Evolutionary conservation across 345 rosid genomes (phyloP), one percentile per base, ranked within the genome.

Genomic region (Citrus reticulata): DNA sequence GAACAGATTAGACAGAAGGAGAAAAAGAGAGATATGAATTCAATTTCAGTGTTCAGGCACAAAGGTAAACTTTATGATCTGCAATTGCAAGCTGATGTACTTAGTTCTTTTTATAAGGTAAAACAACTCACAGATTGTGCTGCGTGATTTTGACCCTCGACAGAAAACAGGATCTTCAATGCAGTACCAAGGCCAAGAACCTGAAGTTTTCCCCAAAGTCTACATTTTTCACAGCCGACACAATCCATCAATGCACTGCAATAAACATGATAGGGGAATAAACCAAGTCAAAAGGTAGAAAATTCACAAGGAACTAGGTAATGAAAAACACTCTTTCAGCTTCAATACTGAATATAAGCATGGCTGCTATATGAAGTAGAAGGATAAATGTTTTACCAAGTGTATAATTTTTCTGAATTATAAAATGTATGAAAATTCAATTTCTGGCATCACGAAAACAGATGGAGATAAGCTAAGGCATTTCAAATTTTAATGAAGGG

Each of bases 131-230:
- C 89, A 42, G 71, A 69, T 70, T 84, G 83, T 19, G 30, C 77
- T 19, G 30, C 25, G 4, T 42, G 76, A 54, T 65, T 82, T 54
- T 90, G 93, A 39, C 42, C 82, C 74, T 94, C 84, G 66, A 83
- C 97, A 39, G 97, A 90, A 85, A 96, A 96, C 19, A 96, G 89
- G 82, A 96, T 91, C 73, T 96, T 92, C 83, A 93, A 79, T 29
- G 98, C 98, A 46, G 98, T 93, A 51, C 98, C 99, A 57, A 93
- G 96, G 61, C 99, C 99, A 20, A 92, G 93, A 88, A 92, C 88
- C 89, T 95, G 99, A 84, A 95, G 98, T 78, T 95, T 95, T 74
- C 98, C 99, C 99, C 99, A 96, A 60, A 96, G 89, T 72, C 98
- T 89, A 78, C 99, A 96, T 80, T 94, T 96, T 84, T 96, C 99